These are phyloP conservation scores for Aegilops bicornis DNA, from an alignment of 176 grass and related monocot genomes.

Conservation along the genomic window DNA sequence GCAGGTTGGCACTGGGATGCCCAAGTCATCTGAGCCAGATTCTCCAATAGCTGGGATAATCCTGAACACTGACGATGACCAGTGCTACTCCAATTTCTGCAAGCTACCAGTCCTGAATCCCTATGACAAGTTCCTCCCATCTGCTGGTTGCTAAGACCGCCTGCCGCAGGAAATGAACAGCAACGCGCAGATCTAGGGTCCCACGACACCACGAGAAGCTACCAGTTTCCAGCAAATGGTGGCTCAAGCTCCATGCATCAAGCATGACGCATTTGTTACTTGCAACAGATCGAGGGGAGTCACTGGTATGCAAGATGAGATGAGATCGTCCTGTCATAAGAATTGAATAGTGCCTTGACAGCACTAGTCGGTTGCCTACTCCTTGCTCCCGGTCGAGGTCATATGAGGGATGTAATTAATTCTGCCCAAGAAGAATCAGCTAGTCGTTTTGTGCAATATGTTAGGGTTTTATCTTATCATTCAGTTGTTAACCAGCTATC, in stretches of 20 bases:
- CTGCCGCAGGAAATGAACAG: neutral
- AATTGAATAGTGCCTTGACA: neutral
- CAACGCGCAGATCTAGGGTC: neutral
- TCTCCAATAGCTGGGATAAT: slow-evolving; percentile 21
- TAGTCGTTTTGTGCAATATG: slow-evolving; percentile 7
- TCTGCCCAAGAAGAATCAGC: neutral
- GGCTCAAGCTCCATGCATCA: slow-evolving; percentile 23
- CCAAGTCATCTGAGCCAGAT: slow-evolving; percentile 23
- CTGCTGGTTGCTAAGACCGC: slow-evolving; percentile 51
- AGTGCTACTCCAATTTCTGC: slow-evolving; percentile 46
- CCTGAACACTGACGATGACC: slow-evolving; percentile 34
- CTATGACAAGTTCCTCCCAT: slow-evolving; percentile 69
- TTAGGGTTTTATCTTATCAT: slow-evolving; percentile 16
- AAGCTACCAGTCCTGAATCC: slow-evolving; percentile 73
- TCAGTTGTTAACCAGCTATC: slow-evolving; percentile 2
- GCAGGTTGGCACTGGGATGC: slow-evolving; percentile 46
- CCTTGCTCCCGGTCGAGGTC: neutral
- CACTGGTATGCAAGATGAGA: neutral
- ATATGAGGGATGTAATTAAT: slow-evolving; percentile 12
- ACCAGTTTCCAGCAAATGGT: neutral
- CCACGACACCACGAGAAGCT: neutral
- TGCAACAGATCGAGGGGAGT: neutral
- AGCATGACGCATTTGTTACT: neutral
- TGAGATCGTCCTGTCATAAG: neutral
- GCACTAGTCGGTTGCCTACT: neutral